Evolutionary conservation across 441 rosid species (phyloP).

Genomic region (Euphorbia corollata): DNA sequence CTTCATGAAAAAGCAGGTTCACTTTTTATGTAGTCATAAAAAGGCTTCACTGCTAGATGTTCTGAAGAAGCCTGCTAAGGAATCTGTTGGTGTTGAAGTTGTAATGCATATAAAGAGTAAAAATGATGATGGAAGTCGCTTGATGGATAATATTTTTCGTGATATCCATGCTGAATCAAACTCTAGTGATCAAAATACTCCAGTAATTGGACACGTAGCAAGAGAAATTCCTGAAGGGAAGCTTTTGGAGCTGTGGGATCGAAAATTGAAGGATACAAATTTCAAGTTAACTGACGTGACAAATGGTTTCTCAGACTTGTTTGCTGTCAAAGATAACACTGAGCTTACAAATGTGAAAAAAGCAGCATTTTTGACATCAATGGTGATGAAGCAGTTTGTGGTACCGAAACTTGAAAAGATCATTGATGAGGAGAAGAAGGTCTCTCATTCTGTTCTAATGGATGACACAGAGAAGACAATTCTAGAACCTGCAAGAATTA

Average conservation of each 20-base stretch:
- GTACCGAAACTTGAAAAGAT: constrained; percentile 75
- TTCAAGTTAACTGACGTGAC: constrained; percentile 53
- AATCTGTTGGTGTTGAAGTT: constrained; percentile 47
- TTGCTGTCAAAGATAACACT: constrained; percentile 58
- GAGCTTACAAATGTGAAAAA: constrained; percentile 63
- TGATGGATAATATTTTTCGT: constrained; percentile 55
- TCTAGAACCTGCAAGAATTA: constrained; percentile 62
- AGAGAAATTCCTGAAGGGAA: constrained; percentile 80
- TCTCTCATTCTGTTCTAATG: constrained; percentile 68
- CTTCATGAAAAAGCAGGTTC: constrained; percentile 65
- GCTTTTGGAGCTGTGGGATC: constrained; percentile 69
- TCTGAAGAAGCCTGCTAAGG: constrained; percentile 50
- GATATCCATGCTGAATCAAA: constrained; percentile 31
- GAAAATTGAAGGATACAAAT: constrained; percentile 43
- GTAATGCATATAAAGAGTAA: constrained; percentile 60
- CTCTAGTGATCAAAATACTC: constrained; percentile 14
- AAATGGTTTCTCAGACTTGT: constrained; percentile 68
- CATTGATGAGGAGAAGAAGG: constrained; percentile 80
- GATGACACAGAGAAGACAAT: constrained; percentile 77
- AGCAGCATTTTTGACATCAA: constrained; percentile 61
- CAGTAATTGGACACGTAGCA: constrained; percentile 59
- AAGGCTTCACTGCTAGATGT: constrained; percentile 65
- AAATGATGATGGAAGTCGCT: constrained; percentile 50
- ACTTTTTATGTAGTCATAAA: constrained; percentile 64
- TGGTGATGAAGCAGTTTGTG: constrained; percentile 65